Evolutionary conservation across 345 rosid species (phyloP).

Genomic region (Crucihimalaya himalaica): DNA sequence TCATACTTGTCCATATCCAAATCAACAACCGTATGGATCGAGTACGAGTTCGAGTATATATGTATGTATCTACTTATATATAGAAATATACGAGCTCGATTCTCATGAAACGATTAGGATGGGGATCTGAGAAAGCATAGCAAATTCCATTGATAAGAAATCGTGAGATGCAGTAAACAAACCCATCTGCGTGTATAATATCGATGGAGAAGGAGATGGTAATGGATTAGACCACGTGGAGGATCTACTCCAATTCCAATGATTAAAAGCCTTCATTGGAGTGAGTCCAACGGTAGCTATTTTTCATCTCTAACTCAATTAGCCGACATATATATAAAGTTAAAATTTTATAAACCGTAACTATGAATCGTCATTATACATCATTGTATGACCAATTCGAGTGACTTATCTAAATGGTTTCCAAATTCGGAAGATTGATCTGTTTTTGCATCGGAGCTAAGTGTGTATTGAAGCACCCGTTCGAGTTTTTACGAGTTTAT

Average conservation of each 20-base stretch:
- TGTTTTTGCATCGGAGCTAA: too few relatives aligned
- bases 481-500: too few relatives aligned
- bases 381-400: too few relatives aligned
- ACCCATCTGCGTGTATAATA: slow-evolving; percentile 15
- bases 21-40: background rate
- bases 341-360: background rate
- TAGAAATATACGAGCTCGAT: too few relatives aligned
- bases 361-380: background rate
- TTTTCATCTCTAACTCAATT: slow-evolving; percentile 4
- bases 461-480: background rate
- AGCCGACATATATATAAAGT: background rate
- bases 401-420: too few relatives aligned
- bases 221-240: slow-evolving; percentile 37
- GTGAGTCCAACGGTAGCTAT: slow-evolving; percentile 8
- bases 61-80: background rate
- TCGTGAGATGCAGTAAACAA: slow-evolving; percentile 24
- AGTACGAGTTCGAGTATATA: background rate
- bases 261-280: background rate
- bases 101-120: background rate
- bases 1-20: slow-evolving; percentile 70
- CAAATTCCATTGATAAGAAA: background rate
- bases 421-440: too few relatives aligned
- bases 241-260: slow-evolving; percentile 16
- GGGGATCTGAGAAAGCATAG: slow-evolving; percentile 20
- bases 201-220: slow-evolving; percentile 23